Percentiles rank a stretch among this genome's conserved stretches.
phyloP scores from a whole-genome alignment of 2,329 filamentous ascomycete genomes.

The Curvularia lunata region DNA sequence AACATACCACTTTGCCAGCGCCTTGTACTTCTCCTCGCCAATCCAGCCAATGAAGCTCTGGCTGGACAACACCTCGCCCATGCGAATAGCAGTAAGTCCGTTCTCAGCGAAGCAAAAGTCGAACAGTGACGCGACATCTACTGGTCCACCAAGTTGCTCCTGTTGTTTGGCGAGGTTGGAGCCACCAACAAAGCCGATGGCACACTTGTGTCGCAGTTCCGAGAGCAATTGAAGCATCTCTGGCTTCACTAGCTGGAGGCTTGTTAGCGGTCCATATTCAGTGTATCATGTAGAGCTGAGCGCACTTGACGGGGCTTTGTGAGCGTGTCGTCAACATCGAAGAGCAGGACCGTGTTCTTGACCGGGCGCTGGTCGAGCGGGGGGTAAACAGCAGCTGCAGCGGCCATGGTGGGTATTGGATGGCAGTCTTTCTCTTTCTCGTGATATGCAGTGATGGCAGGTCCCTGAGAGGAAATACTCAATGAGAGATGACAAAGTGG shows the following conservation, averaged over 20 bases:
- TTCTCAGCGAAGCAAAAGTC: slow-evolving; percentile 99
- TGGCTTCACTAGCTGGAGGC: slow-evolving; percentile 67
- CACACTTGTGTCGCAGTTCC: slow-evolving; percentile 81
- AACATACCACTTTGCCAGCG: slow-evolving; percentile 68
- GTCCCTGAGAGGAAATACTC: not conserved
- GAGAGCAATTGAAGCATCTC: slow-evolving; percentile 85
- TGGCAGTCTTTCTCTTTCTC: not conserved
- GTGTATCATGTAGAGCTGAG: not conserved
- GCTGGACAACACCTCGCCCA: slow-evolving; percentile 75
- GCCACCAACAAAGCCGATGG: slow-evolving; percentile 91
- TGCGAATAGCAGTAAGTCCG: slow-evolving; percentile 86
- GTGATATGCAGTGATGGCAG: not conserved
- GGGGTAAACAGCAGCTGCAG: slow-evolving; percentile 62
- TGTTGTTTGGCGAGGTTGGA: slow-evolving; percentile 93
- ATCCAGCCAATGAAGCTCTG: slow-evolving; percentile 92
- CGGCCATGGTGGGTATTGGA: slow-evolving; percentile 45
- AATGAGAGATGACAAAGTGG: not conserved
- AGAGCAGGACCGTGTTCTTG: slow-evolving; percentile 92
- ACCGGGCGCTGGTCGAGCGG: slow-evolving; percentile 82
- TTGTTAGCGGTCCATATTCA: slow-evolving; percentile 18
- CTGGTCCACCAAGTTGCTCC: slow-evolving; percentile 79
- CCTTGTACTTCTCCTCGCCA: slow-evolving; percentile 84
- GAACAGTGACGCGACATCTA: slow-evolving; percentile 82
- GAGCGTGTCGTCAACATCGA: slow-evolving; percentile 95
- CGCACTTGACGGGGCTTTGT: slow-evolving; percentile 77